A percentile compares a stretch with the other conserved stretches of the same genome.
Evolutionary conservation across 352 stramenopile species (phyloP).

Genomic region (Hyaloperonospora arabidopsidis): DNA sequence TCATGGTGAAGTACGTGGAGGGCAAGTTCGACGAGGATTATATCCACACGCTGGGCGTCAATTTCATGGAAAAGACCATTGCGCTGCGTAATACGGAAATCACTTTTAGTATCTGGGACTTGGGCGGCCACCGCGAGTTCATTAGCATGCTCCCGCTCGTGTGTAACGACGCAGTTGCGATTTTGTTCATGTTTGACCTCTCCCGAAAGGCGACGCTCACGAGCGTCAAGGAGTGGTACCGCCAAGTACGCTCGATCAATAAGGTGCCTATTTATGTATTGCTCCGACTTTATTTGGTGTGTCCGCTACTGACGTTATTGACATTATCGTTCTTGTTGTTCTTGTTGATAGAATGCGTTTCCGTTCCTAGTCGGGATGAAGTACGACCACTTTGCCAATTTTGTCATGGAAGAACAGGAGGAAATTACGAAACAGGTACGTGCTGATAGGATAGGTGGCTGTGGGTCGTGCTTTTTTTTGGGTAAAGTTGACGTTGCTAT

Average conservation of each 20-base stretch:
- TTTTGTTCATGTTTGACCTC: conserved; percentile 95
- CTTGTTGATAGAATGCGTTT: conserved; percentile 66
- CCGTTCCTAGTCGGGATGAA: conserved; percentile 93
- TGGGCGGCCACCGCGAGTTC: conserved; percentile 90
- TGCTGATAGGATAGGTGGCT: background rate
- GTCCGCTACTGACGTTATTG: background rate
- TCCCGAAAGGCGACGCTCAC: conserved; percentile 88
- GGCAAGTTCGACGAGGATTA: conserved; percentile 95
- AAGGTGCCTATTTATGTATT: conserved; percentile 42
- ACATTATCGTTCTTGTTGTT: no score
- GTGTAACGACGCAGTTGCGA: conserved; percentile 91
- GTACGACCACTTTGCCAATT: conserved; percentile 90
- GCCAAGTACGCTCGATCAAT: conserved; percentile 85
- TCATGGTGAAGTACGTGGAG: conserved; percentile 96
- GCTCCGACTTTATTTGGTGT: no score
- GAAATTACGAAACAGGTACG: conserved; percentile 90
- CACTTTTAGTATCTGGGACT: conserved; percentile 93
- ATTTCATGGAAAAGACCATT: conserved; percentile 96
- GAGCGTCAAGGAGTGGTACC: conserved; percentile 91
- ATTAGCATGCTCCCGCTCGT: conserved; percentile 92
- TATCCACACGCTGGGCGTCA: conserved; percentile 92
- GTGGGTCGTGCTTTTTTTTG: background rate
- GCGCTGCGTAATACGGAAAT: conserved; percentile 91
- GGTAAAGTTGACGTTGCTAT: no score
- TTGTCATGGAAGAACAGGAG: conserved; percentile 86